A percentile compares a stretch with the other conserved stretches of the same genome.
phyloP scores from a whole-genome alignment of 257 asterid genomes.

The Perilla frutescens region DNA sequence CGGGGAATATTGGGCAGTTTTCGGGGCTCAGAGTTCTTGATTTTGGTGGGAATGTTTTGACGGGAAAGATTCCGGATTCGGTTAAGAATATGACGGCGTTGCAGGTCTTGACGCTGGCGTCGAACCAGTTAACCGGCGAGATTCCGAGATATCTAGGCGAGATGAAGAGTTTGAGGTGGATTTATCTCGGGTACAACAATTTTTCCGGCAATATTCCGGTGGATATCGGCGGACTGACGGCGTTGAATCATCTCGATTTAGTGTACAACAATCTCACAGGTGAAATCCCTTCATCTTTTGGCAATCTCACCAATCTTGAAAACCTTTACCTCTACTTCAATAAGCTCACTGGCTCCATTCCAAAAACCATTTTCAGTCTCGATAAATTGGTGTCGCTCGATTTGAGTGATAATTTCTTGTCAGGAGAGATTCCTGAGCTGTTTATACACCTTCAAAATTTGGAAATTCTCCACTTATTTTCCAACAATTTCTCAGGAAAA shows the following conservation, averaged over 20 bases:
- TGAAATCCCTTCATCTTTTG: constrained; percentile 74
- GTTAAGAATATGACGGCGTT: constrained; percentile 55
- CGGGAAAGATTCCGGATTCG: constrained; percentile 63
- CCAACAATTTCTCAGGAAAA: constrained; percentile 72
- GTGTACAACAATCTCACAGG: constrained; percentile 83
- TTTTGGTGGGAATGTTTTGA: constrained; percentile 74
- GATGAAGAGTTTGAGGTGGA: constrained; percentile 59
- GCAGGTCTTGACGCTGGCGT: constrained; percentile 70
- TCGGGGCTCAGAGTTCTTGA: constrained; percentile 66
- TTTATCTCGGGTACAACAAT: constrained; percentile 84
- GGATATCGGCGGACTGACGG: constrained; percentile 57
- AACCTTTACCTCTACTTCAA: constrained; percentile 73
- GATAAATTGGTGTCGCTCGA: constrained; percentile 67
- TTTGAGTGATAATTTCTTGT: constrained; percentile 71
- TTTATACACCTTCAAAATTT: constrained; percentile 47
- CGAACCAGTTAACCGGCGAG: constrained; percentile 71
- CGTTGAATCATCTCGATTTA: constrained; percentile 68
- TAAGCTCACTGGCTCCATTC: constrained; percentile 71
- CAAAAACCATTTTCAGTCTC: constrained; percentile 57
- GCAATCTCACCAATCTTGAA: constrained; percentile 73
- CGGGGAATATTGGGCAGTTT: constrained; percentile 54
- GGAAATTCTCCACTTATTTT: constrained; percentile 77
- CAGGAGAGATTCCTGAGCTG: constrained; percentile 67
- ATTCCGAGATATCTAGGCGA: constrained; percentile 58
- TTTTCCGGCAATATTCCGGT: constrained; percentile 73